Base-by-base conservation (phyloP, 257 asterid species). In the Forsythia viridissima region DNA sequence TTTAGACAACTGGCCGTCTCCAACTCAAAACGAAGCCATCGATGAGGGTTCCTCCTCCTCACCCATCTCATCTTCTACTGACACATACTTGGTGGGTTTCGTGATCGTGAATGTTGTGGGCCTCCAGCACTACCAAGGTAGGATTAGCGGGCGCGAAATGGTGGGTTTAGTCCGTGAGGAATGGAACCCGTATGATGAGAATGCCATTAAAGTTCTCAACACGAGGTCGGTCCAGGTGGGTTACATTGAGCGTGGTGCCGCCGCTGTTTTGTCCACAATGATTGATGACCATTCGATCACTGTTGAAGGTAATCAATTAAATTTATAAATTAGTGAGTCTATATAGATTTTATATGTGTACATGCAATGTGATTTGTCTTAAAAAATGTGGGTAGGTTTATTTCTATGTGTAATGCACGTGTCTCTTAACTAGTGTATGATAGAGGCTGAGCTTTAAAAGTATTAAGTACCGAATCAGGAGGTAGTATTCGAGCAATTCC, bases 81-180 rank as follows among this genome's bases (percentile, higher is more conserved):
- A 88, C 34, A 70, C 85, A 39, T 84, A 69, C 52, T 68, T 88
- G 88, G 89, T 92, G 71, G 98, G 98, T 18, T 93, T 92, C 74
- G 76, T 93, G 73, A 86, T 89, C 67, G 94, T 84, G 3, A 85
- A 90, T 68, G 87, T 90, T 38, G 97, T 90, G 76, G 96, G 96
- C 51, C 82, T 91, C 0, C 92, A 89, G 46, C 72, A 89, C 61
- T 91, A 93, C 83, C 67, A 71, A 12, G 96, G 95, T 0, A 85
- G 83, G 0, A 86, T 92, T 73, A 86, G 81, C 71, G 96, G 94
- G 76, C 86, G 94, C 0, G 97, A 93, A 73, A 59, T 89, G 70
- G 95, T 93, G 71, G 92, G 92, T n/a, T 81, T 93, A 71, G 88
- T 89, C 48, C 92, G 97, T 36, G 93, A 92, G 5, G 92, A 89